phyloP scores from a whole-genome alignment of 257 asterid genomes.

The Petrea volubilis region DNA sequence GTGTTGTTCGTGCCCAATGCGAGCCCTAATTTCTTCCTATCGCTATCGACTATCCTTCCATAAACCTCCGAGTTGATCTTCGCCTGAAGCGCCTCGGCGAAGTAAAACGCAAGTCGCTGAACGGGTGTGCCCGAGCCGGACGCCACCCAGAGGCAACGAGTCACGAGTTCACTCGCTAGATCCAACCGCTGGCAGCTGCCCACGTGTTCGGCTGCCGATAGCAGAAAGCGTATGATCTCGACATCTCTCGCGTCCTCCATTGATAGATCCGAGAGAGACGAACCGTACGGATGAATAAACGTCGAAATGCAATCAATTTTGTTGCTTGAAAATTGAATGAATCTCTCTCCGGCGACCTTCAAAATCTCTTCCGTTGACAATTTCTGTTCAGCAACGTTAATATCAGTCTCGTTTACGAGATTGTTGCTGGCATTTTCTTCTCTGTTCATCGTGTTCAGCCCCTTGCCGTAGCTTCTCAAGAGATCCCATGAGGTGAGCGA shows the following conservation, averaged over 20 bases:
- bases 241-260: slow-evolving; percentile 50
- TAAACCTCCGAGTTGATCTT: slow-evolving; percentile 36
- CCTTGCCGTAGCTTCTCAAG: slow-evolving; percentile 35
- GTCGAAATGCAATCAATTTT: slow-evolving; percentile 46
- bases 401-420: not conserved
- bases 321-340: slow-evolving; percentile 53
- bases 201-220: slow-evolving; percentile 60
- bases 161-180: slow-evolving; percentile 35
- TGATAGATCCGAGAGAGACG: slow-evolving; percentile 45
- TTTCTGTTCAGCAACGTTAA: slow-evolving; percentile 5
- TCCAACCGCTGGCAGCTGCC: slow-evolving; percentile 31
- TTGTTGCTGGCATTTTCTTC: slow-evolving; percentile 13
- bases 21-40: slow-evolving; percentile 11
- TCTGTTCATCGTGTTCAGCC: slow-evolving; percentile 15
- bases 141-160: slow-evolving; percentile 44
- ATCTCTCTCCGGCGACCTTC: slow-evolving; percentile 60
- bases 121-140: slow-evolving; percentile 48
- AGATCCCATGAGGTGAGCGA: slow-evolving; percentile 38
- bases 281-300: slow-evolving; percentile 57
- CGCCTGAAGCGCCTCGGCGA: slow-evolving; percentile 51
- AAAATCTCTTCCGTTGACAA: slow-evolving; percentile 50
- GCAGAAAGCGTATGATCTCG: slow-evolving; percentile 50
- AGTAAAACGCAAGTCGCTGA: slow-evolving; percentile 56
- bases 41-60: slow-evolving; percentile 1
- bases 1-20: slow-evolving; percentile 44